Percentiles rank a stretch among this genome's conserved stretches.
Conservation (phyloP, 352 stramenopile species). For the Phytophthora parvispora region DNA sequence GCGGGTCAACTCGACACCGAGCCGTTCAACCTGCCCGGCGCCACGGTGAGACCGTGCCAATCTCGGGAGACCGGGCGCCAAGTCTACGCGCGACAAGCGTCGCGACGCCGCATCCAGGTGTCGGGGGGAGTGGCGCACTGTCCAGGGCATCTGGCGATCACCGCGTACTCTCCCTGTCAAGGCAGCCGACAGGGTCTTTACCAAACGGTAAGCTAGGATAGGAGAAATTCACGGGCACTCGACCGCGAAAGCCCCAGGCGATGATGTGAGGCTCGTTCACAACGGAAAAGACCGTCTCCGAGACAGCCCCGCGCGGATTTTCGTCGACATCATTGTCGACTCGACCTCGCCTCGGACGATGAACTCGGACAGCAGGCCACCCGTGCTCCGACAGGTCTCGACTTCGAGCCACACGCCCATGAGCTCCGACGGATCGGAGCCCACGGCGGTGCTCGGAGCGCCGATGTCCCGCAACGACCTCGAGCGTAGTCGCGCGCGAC, state of each 20-base stretch:
- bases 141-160: conserved; percentile 21
- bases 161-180: conserved; percentile 7
- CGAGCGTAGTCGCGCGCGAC: conserved; percentile 21
- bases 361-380: conserved; percentile 12
- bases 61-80: conserved; percentile 11
- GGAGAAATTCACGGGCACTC: background rate
- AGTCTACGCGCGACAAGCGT: conserved; percentile 8
- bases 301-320: conserved; percentile 1
- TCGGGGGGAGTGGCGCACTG: conserved; percentile 5
- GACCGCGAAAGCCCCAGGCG: too few species aligned
- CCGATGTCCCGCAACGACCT: conserved; percentile 33
- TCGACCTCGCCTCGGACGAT: conserved; percentile 15
- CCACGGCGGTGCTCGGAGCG: conserved; percentile 37
- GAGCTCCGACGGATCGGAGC: conserved; percentile 32
- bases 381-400: conserved; percentile 32
- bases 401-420: conserved; percentile 31
- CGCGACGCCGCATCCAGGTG: conserved; percentile 17
- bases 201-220: background rate
- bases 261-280: conserved; percentile 28
- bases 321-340: conserved; percentile 15
- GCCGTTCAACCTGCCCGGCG: background rate
- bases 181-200: conserved; percentile 23
- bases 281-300: conserved; percentile 36
- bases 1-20: conserved; percentile 7
- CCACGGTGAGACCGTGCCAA: conserved; percentile 28